phyloP scores from a whole-genome alignment of 2,329 filamentous ascomycete genomes.

The Colletotrichum chrysophilum region DNA sequence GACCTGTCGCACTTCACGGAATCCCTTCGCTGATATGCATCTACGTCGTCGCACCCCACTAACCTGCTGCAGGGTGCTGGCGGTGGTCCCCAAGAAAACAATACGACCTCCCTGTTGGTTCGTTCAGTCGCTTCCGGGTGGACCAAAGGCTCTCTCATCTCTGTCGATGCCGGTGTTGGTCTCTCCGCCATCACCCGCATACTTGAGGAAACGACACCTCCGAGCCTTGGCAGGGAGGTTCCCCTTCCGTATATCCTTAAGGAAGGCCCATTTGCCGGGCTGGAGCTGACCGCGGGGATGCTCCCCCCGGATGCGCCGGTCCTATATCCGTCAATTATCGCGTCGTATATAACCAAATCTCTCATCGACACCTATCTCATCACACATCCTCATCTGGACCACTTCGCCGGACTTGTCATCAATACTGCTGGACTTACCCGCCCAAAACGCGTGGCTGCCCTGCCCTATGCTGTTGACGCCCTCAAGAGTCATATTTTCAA shows the following conservation, averaged over 20 bases:
- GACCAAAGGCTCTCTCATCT: slow-evolving; percentile 81
- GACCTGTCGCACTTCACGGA: background rate
- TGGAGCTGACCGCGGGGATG: slow-evolving; percentile 63
- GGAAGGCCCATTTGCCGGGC: slow-evolving; percentile 79
- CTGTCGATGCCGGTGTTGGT: slow-evolving; percentile 94
- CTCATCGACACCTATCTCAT: slow-evolving; percentile 90
- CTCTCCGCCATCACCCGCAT: slow-evolving; percentile 84
- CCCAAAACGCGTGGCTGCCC: slow-evolving; percentile 84
- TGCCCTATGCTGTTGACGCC: slow-evolving; percentile 88
- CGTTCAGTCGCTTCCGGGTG: slow-evolving; percentile 81
- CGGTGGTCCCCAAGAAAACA: slow-evolving; percentile 88
- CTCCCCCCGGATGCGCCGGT: slow-evolving; percentile 57
- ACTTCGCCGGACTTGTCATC: slow-evolving; percentile 88
- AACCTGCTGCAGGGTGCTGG: slow-evolving; percentile 72
- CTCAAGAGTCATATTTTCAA: slow-evolving; percentile 97
- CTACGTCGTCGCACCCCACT: background rate
- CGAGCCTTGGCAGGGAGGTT: slow-evolving; percentile 37
- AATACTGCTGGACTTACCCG: slow-evolving; percentile 87
- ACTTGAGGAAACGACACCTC: slow-evolving; percentile 61
- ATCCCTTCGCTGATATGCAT: background rate
- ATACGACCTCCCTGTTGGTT: slow-evolving; percentile 87
- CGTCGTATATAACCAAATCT: slow-evolving; percentile 76
- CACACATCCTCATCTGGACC: slow-evolving; percentile 96
- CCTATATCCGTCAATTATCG: slow-evolving; percentile 65
- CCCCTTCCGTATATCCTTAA: slow-evolving; percentile 60